Percentiles rank a stretch among this genome's conserved stretches.
Conservation (phyloP, 176 grass and related monocot genomes). For the Tuctoria greenei region DNA sequence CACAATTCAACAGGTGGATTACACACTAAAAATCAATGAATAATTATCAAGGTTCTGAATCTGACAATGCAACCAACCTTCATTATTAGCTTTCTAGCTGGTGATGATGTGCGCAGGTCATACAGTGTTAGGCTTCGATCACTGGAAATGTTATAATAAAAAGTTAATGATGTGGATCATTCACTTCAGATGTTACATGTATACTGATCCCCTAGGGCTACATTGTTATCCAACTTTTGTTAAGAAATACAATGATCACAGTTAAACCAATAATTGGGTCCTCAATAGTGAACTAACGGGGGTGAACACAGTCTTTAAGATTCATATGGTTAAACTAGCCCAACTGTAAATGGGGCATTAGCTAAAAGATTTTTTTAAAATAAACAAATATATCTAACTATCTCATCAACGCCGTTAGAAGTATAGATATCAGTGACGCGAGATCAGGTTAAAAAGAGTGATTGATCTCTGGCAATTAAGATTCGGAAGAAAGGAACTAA, state of each 20-base stretch:
- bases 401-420: neutral
- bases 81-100: constrained; percentile 91
- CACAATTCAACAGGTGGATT: neutral
- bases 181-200: constrained; percentile 14
- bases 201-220: neutral
- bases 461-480: neutral
- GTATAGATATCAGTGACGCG: neutral
- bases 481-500: neutral
- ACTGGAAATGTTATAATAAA: constrained; percentile 38
- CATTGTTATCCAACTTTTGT: neutral
- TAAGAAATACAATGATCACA: neutral
- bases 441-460: neutral
- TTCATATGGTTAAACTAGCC: neutral
- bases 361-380: neutral
- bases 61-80: constrained; percentile 54
- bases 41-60: neutral
- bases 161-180: neutral
- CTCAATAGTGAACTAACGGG: neutral
- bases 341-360: neutral
- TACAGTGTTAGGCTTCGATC: constrained; percentile 89
- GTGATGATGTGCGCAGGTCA: constrained; percentile 90
- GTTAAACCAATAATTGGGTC: neutral
- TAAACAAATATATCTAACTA: neutral
- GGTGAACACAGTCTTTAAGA: neutral
- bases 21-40: constrained; percentile 9